A percentile compares a stretch with the other conserved stretches of the same genome.
These are phyloP conservation scores for Trichosporon sp. DNA, from an alignment of 1,284 basidiomycete species.

Conservation along the genomic window DNA sequence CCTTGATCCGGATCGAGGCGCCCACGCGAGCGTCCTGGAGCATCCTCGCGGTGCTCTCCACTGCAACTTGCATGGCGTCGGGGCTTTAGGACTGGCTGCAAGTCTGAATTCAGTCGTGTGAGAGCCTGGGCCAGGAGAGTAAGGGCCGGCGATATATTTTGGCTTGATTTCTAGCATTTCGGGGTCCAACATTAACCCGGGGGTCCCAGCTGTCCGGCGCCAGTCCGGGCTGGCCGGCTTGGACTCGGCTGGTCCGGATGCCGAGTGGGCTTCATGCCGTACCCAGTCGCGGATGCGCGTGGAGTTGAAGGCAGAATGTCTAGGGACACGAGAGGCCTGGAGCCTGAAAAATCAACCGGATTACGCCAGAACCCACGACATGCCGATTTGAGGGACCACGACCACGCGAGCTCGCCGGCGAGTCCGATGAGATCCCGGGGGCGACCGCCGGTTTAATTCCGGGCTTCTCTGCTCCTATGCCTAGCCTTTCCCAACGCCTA, in stretches of 20 bases:
- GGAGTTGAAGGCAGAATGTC: not conserved
- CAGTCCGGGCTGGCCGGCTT: not conserved
- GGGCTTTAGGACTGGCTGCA: not conserved
- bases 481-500: not conserved
- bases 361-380: not conserved
- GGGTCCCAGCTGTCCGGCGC: not conserved
- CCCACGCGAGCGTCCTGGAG: not conserved
- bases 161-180: not conserved
- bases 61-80: not conserved
- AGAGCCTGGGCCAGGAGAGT: not conserved
- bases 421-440: not conserved
- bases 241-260: slow-evolving; percentile 3
- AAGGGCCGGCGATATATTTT: not conserved
- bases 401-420: not conserved
- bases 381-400: slow-evolving; percentile 2
- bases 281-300: not conserved
- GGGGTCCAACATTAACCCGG: not conserved
- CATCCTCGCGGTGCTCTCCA: no score
- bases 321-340: not conserved
- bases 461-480: not conserved
- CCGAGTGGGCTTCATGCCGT: slow-evolving; percentile 1
- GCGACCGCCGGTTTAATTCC: not conserved
- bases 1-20: not conserved
- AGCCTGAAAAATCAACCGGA: not conserved
- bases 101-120: not conserved